Percentiles rank a stretch among this genome's conserved stretches.
phyloP scores from a whole-genome alignment of 116 monocot genomes.

The Cymodocea nodosa region DNA sequence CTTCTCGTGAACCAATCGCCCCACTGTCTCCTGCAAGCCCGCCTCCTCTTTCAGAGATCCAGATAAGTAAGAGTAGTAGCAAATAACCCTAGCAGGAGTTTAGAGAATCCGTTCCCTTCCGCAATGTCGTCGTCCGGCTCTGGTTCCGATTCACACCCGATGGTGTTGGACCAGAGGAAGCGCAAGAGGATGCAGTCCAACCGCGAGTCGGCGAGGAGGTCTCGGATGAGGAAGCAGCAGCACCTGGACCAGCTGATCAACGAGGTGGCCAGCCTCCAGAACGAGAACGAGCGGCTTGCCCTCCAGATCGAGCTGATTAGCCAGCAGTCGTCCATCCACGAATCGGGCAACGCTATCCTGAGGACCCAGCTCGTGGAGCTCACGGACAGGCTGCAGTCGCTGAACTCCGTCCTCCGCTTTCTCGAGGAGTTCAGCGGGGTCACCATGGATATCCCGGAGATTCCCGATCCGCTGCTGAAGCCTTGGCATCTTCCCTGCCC shows the following conservation, averaged over 20 bases:
- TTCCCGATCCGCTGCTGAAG: constrained; percentile 19
- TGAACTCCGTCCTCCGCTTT: constrained; percentile 29
- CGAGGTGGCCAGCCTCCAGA: constrained; percentile 26
- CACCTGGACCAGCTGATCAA: constrained; percentile 42
- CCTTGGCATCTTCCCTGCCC: constrained; percentile 24
- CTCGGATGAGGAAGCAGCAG: constrained; percentile 71
- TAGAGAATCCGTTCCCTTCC: neutral
- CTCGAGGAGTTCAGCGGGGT: constrained; percentile 13
- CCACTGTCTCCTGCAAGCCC: neutral
- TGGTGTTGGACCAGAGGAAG: constrained; percentile 33
- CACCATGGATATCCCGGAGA: constrained; percentile 21
- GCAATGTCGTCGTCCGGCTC: constrained; percentile 23
- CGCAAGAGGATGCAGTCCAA: constrained; percentile 69
- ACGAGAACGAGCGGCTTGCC: constrained; percentile 35
- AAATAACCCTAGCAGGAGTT: neutral
- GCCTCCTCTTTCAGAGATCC: neutral
- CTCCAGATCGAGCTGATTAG: constrained; percentile 17
- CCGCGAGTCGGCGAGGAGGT: constrained; percentile 71
- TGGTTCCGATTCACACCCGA: constrained; percentile 20
- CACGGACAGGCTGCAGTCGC: constrained; percentile 26
- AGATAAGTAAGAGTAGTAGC: neutral
- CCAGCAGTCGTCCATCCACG: constrained; percentile 20
- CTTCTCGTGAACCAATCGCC: constrained; percentile 37
- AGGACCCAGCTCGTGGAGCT: constrained; percentile 45
- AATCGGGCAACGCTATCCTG: constrained; percentile 44